Base-by-base conservation (phyloP, 768 basidiomycete species). In the Termitomyces eurrhizus region DNA sequence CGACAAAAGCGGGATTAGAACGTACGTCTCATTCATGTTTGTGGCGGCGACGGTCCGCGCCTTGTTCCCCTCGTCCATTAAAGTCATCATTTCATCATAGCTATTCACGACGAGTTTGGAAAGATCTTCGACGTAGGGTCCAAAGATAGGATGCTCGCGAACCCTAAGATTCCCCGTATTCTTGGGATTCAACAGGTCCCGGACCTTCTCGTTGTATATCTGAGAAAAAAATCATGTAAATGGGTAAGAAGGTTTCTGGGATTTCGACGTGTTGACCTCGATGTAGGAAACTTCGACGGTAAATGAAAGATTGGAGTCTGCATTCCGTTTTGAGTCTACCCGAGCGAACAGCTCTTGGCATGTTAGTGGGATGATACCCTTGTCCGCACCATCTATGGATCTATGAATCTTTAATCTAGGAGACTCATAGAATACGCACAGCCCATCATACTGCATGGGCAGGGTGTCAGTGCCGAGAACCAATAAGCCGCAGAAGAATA, bases 41-140 rank as follows among this genome's bases (percentile, higher is more conserved):
- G 97, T 99, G 29, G 97, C 95, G 24, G 97, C 97, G 26, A 99
- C 96, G 14, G 97, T 98, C 53, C 97, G 82, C 55, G 97, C 95
- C 78, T 98, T 98, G 75, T 98, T 99, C 42, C 96, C 96, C 73
- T 99, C 96, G 77, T 99, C 96, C 96, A 98, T 98, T 70, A 99
- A 88, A 6, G 89, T 93, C 90, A 97, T 96, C 90, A 99, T 97
- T 72, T 97, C 96, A 35, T 91, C 85, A 71, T 95, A 98, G 72
- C 81, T 90, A 70, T 84, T 88, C 49, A 98, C 97, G 33, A 89
- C 89, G 57, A 98, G 85, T 74, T 93, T 93, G 68, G 93, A 94
- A 59, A 99, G 80, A 77, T 96, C 94, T 76, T 99, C 97, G 55
- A 99, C 97, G 72, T 99, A 99, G n/a, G 97, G 96, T 6, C 95